Evolutionary conservation across 1,284 basidiomycete species (phyloP).

Genomic region (Fomitopsis pinicola): DNA sequence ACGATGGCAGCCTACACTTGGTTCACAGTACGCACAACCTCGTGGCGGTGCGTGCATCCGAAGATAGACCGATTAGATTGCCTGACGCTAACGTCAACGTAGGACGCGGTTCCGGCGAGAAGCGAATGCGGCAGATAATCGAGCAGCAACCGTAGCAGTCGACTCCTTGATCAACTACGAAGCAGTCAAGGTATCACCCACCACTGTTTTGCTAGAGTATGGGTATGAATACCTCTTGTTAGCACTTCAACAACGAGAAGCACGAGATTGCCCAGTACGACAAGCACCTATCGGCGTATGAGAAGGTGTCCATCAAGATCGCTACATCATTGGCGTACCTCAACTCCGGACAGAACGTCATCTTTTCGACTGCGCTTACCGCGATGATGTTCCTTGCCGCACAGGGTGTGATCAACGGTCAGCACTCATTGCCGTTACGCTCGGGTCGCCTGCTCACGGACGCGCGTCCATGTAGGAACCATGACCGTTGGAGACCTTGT

Average conservation of each 20-base stretch:
- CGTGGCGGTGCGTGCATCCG: conserved; percentile 71
- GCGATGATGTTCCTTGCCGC: conserved; percentile 96
- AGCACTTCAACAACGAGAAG: conserved; percentile 97
- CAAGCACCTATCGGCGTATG: conserved; percentile 82
- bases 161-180: conserved; percentile 98
- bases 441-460: neutral
- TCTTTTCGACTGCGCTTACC: conserved; percentile 91
- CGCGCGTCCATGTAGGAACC: conserved; percentile 52
- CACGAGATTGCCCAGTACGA: conserved; percentile 93
- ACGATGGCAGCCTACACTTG: conserved; percentile 93
- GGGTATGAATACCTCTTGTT: neutral
- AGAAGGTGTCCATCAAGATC: conserved; percentile 91
- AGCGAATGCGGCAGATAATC: conserved; percentile 96
- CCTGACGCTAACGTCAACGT: neutral
- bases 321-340: conserved; percentile 91
- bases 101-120: conserved; percentile 93
- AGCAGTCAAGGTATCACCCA: conserved; percentile 80
- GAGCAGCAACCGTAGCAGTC: conserved; percentile 89
- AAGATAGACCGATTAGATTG: too few relatives aligned
- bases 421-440: conserved; percentile 8
- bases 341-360: conserved; percentile 96
- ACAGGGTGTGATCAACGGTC: conserved; percentile 89
- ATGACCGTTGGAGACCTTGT: conserved; percentile 99
- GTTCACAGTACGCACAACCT: conserved; percentile 95
- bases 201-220: too few relatives aligned